phyloP scores from a whole-genome alignment of 768 basidiomycete species.

The Leccinum incarnatum region DNA sequence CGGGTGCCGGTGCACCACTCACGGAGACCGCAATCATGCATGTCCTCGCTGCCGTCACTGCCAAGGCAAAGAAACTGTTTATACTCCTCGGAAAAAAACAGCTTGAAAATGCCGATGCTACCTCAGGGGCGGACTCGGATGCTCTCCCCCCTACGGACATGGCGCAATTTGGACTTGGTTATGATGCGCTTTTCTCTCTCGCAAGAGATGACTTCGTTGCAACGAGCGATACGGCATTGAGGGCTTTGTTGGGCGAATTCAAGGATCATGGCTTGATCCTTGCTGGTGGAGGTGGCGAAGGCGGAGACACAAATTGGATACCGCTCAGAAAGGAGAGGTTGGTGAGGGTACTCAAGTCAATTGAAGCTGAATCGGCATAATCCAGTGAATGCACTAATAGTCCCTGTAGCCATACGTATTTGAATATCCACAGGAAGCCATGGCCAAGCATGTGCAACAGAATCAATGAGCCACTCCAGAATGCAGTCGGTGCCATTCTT shows the following conservation, averaged over 20 bases:
- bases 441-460: conserved; percentile 21
- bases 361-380: conserved; percentile 22
- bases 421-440: not conserved
- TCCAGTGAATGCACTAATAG: conserved; percentile 1
- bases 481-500: not conserved
- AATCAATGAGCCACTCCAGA: not conserved
- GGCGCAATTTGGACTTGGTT: conserved; percentile 56
- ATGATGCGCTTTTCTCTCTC: conserved; percentile 66
- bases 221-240: conserved; percentile 80
- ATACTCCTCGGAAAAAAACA: conserved; percentile 65
- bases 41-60: conserved; percentile 82
- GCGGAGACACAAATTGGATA: conserved; percentile 76
- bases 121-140: conserved; percentile 10
- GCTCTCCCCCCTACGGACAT: conserved; percentile 11
- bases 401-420: not conserved
- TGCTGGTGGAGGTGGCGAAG: conserved; percentile 39
- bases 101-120: conserved; percentile 49
- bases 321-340: conserved; percentile 79
- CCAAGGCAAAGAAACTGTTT: conserved; percentile 84
- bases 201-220: conserved; percentile 87
- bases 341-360: conserved; percentile 39
- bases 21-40: conserved; percentile 78
- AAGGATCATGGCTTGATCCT: conserved; percentile 87
- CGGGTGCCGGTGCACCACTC: conserved; percentile 42
- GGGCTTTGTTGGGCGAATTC: conserved; percentile 84